Percentiles rank a stretch among this genome's conserved stretches.
phyloP scores from a whole-genome alignment of 208 protist genomes.

The Novymonas esmeraldas region DNA sequence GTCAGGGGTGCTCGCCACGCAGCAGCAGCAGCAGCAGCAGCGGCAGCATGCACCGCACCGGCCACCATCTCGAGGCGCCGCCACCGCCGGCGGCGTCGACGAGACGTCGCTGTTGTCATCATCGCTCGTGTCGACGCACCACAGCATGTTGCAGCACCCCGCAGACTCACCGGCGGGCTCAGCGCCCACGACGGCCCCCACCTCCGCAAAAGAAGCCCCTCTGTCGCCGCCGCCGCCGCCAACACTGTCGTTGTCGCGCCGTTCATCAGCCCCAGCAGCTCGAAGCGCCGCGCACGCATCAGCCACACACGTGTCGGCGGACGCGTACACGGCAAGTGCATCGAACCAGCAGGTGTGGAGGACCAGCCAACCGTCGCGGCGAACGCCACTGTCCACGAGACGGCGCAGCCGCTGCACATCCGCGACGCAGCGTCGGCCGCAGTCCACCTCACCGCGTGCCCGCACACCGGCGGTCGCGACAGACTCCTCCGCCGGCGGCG shows the following conservation, averaged over 20 bases:
- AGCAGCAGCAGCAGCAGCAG: slow-evolving; percentile 1
- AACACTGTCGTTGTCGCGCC: not conserved
- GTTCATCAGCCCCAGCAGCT: no score
- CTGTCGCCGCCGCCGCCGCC: no score
- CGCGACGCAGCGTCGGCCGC: not conserved
- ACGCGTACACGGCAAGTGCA: not conserved
- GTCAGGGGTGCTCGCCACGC: not conserved
- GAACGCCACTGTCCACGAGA: slow-evolving; percentile 22
- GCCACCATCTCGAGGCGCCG: no score
- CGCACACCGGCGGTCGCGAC: no score
- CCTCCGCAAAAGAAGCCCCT: no score
- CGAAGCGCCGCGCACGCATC: not conserved
- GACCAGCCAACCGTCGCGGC: slow-evolving; percentile 34
- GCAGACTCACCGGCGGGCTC: no score
- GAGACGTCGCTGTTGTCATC: no score
- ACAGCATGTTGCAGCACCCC: slow-evolving; percentile 24
- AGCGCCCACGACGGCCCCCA: no score
- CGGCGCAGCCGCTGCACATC: not conserved
- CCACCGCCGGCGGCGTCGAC: no score
- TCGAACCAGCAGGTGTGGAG: slow-evolving; percentile 48
- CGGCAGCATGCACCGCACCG: not conserved
- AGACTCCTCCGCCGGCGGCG: no score
- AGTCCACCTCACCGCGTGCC: not conserved
- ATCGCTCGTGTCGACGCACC: slow-evolving; percentile 23
- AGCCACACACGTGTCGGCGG: not conserved